Evolutionary conservation across 1,139 yeast genomes (phyloP), one percentile per base, ranked within the genome.

Genomic region (Scheffersomyces segobiensis): DNA sequence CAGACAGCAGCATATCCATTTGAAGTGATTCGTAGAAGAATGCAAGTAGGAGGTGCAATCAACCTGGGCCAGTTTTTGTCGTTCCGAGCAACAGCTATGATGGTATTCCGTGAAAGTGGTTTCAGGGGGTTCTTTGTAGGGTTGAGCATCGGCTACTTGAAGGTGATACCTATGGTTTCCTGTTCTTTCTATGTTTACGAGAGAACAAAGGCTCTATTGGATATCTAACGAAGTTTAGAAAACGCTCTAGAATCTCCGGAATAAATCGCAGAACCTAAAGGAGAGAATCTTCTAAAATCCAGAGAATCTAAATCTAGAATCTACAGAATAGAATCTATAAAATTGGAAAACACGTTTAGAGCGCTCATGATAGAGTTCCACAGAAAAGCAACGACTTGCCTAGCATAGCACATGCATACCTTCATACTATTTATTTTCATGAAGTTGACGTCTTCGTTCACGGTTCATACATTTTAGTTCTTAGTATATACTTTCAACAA

Each of bases 1-100:
- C 99, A 96, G 74, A 93, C 98, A 0, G 96, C 98, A 0, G 95
- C 97, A 2, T 96, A 96, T 69, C 99, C 99, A 0, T 89, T 96
- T 65, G 99, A 96, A 74, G 97, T 95, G 52, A 86, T 95, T 32
- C 83, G 99, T 67, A 83, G 99, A 71, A 82, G 99, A 68, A 89
- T 96, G 92, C 99, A 96, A 75, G 99, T 96, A 20, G 93, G 96
- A 52, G 97, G 96, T 7, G 91, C 89, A 2, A 79, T 85, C 24
- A 84, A 86, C 63, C 84, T 86, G 62, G 91, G 91, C 46, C 82
- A 82, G 63, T 86, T 84, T 62, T 71, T 83, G 55, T 79, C 87
- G 19, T 85, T 89, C 64, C 79, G 80, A 57, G 69, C 76, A 55
- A 85, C 88, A 0, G 82, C 83, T 12, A 75, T 78, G 49, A 78